These are phyloP conservation scores for Aphanomyces astaci DNA, from an alignment of 352 stramenopile species.

Conservation along the genomic window DNA sequence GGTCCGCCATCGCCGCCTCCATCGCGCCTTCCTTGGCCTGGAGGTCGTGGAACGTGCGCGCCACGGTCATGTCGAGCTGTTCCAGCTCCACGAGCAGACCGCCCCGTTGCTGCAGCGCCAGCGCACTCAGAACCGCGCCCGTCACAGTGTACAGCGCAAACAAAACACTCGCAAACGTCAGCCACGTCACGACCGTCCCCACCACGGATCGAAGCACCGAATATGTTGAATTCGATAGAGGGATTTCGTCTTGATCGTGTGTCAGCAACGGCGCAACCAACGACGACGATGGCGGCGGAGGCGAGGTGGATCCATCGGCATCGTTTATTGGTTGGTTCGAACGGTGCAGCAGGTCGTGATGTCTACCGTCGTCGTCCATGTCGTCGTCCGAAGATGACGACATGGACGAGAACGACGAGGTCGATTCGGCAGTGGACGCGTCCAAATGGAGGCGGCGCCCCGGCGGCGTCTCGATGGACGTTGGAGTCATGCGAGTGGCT, in stretches of 20 bases:
- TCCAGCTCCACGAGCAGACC: slow-evolving; percentile 1
- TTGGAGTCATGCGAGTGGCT: no score
- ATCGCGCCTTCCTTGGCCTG: slow-evolving; percentile 9
- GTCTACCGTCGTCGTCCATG: background rate
- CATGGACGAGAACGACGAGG: background rate
- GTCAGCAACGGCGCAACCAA: no score
- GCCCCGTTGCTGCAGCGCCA: background rate
- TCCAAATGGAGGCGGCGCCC: background rate
- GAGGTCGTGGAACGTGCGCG: background rate
- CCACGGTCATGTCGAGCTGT: slow-evolving; percentile 1
- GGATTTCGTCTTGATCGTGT: background rate
- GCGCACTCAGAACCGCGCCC: background rate
- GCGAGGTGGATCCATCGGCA: no score
- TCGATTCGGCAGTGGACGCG: background rate
- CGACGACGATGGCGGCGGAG: no score
- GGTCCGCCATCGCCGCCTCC: background rate
- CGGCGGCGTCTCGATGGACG: background rate
- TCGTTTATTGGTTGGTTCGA: no score
- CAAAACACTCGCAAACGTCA: background rate
- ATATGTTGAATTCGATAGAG: background rate
- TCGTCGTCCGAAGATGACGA: background rate
- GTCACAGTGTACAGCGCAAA: slow-evolving; percentile 3
- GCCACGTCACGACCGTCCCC: background rate
- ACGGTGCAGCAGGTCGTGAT: no score
- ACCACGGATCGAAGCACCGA: background rate